Base-by-base conservation (phyloP, 2,329 filamentous ascomycete genomes). In the Periconia sp. region DNA sequence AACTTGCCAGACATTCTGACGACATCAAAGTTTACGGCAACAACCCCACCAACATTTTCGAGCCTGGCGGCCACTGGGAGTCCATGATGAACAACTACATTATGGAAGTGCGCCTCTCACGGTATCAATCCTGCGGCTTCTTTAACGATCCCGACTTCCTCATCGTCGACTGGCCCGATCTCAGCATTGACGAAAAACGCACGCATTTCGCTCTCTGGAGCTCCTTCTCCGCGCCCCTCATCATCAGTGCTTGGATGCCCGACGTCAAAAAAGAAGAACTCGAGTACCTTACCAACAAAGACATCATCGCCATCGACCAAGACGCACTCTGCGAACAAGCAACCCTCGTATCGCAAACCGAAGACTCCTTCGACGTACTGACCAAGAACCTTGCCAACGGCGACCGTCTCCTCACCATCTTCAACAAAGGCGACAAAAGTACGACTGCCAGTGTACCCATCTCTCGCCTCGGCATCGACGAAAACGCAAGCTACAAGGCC, bases 31-130 rank as follows among this genome's bases (percentile, higher is more conserved):
- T 74, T 1, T 80, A 78, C 56, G 66, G 60, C 45, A 69, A 69
- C 14, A 64, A 74, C 15, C 54, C 57, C 1, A 50, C 27, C 9
- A 57, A 58, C 41, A 59, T 47, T 1, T 64, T 63, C 47, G 74
- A 65, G 49, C 58, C 62, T 5, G 61, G 73, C 18, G 74, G 71
- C 42, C 74, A 75, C 6, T 81, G 79, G 79, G 71, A 76, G 31
- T 79, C 77, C 54, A 74, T 82, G 51, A 74, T 78, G 70, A 72
- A 71, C 55, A 82, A 82, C 57, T 81, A 81, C 53, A 70, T 70
- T 35, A 76, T 75, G 52, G 66, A 79, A 47, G 68, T 74, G 7
- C 70, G 74, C n/a, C 61, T 80, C 1, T 70, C 74, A 14, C 72
- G 77, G 37, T 75, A 69, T 62, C 74, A 75, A 60, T 62, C 61